Conservation (phyloP, 495 filamentous ascomycete species). For the Xylona heveae region DNA sequence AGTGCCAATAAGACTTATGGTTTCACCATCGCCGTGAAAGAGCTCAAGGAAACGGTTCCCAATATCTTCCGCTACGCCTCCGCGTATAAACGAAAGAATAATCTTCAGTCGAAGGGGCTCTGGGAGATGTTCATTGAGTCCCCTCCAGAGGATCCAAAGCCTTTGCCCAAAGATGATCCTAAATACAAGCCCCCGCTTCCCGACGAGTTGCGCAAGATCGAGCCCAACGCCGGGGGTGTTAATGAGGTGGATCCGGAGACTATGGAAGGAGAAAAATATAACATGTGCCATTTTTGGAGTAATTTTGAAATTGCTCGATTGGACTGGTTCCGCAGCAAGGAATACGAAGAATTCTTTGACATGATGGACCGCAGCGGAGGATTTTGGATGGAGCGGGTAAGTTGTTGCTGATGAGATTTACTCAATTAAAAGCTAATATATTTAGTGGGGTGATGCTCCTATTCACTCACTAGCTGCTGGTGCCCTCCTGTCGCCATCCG, state of each 20-base stretch:
- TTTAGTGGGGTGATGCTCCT: slow-evolving; percentile 92
- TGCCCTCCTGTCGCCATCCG: slow-evolving; percentile 53
- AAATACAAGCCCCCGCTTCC: slow-evolving; percentile 55
- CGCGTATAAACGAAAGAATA: slow-evolving; percentile 90
- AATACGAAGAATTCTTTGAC: slow-evolving; percentile 95
- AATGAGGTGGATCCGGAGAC: slow-evolving; percentile 75
- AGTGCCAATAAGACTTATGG: slow-evolving; percentile 92
- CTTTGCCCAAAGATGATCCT: slow-evolving; percentile 33
- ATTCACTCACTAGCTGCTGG: slow-evolving; percentile 96
- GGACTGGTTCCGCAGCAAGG: slow-evolving; percentile 88
- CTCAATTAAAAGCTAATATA: not conserved
- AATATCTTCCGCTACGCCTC: slow-evolving; percentile 99
- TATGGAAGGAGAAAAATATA: slow-evolving; percentile 96
- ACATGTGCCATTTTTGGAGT: slow-evolving; percentile 99
- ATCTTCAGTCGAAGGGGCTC: slow-evolving; percentile 72
- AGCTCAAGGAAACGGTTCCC: slow-evolving; percentile 91
- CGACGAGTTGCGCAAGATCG: slow-evolving; percentile 59
- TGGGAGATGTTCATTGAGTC: slow-evolving; percentile 98
- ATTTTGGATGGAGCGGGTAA: slow-evolving; percentile 96
- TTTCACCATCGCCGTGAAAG: slow-evolving; percentile 98
- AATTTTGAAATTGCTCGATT: slow-evolving; percentile 97
- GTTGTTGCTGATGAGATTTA: slow-evolving; percentile 13
- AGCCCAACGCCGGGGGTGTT: slow-evolving; percentile 47
- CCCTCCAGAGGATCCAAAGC: slow-evolving; percentile 23
- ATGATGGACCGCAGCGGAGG: slow-evolving; percentile 98